These are phyloP conservation scores for Saturnispora hagleri DNA, from an alignment of 805 yeast species.

Conservation along the genomic window DNA sequence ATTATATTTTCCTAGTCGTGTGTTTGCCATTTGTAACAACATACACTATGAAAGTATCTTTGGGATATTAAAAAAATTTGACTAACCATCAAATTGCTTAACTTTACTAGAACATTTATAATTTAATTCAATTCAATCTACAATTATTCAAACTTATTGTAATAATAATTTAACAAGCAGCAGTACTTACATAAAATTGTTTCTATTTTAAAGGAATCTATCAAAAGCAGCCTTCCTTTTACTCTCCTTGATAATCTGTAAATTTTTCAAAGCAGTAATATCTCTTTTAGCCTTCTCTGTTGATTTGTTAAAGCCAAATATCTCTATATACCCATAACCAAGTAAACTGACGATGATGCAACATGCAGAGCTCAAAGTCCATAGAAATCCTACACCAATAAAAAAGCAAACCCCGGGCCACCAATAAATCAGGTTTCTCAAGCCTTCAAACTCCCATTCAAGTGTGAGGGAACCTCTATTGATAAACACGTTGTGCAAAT, in stretches of 20 bases:
- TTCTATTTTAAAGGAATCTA: background rate
- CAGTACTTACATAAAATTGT: no score
- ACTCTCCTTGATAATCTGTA: constrained; percentile 4
- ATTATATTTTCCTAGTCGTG: constrained; percentile 58
- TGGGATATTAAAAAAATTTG: constrained; percentile 25
- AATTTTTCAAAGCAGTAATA: constrained; percentile 1
- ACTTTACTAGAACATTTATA: background rate
- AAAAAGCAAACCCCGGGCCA: constrained; percentile 15
- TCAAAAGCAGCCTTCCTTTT: background rate
- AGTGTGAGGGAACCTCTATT: constrained; percentile 7
- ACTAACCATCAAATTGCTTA: background rate
- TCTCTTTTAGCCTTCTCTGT: background rate
- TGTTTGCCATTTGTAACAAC: constrained; percentile 70
- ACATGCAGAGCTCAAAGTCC: constrained; percentile 7
- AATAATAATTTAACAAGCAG: no score
- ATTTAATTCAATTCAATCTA: background rate
- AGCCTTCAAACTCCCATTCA: constrained; percentile 10
- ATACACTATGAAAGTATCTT: constrained; percentile 48
- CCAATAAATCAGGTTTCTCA: constrained; percentile 15
- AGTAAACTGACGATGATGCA: constrained; percentile 9
- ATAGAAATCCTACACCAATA: constrained; percentile 9
- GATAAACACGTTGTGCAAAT: constrained; percentile 8
- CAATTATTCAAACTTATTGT: background rate
- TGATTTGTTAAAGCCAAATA: background rate
- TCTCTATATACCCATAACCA: constrained; percentile 1